Conservation (phyloP, 2,329 filamentous ascomycete species). For the Stenocarpella maydis region DNA sequence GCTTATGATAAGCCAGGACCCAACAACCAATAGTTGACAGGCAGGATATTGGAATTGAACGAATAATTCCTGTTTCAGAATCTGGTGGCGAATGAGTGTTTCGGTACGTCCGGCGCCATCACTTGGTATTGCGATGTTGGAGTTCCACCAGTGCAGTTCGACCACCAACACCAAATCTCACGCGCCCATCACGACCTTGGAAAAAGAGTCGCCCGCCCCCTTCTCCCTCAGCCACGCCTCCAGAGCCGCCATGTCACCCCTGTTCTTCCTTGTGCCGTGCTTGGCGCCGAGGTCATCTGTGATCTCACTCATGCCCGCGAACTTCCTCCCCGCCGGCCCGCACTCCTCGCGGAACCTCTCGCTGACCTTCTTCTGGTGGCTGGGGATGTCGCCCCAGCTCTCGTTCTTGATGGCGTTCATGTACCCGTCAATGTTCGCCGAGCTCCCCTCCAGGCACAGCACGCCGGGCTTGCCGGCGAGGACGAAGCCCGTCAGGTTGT, state of each 20-base stretch:
- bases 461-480: slow-evolving; percentile 67
- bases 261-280: slow-evolving; percentile 57
- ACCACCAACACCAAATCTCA: not conserved
- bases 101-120: not conserved
- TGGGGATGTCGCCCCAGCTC: slow-evolving; percentile 69
- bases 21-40: not conserved
- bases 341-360: slow-evolving; percentile 58
- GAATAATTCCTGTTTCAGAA: too few species aligned
- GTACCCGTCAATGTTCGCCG: slow-evolving; percentile 60
- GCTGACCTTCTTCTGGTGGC: slow-evolving; percentile 69
- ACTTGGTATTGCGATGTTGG: not conserved
- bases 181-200: slow-evolving; percentile 48
- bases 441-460: slow-evolving; percentile 59
- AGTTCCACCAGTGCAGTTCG: not conserved
- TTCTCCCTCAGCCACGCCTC: slow-evolving; percentile 57
- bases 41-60: not conserved
- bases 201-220: slow-evolving; percentile 54
- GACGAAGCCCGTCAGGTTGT: slow-evolving; percentile 65
- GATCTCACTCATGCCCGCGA: slow-evolving; percentile 66
- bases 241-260: slow-evolving; percentile 61
- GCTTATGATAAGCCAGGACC: too few species aligned
- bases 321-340: slow-evolving; percentile 47
- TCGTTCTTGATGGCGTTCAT: slow-evolving; percentile 72
- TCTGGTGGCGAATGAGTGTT: not conserved
- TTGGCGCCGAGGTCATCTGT: slow-evolving; percentile 58